Percentiles rank a stretch among this genome's conserved stretches.
Conservation (phyloP, 2,329 filamentous ascomycete genomes). For the Nannizzia gypsea region DNA sequence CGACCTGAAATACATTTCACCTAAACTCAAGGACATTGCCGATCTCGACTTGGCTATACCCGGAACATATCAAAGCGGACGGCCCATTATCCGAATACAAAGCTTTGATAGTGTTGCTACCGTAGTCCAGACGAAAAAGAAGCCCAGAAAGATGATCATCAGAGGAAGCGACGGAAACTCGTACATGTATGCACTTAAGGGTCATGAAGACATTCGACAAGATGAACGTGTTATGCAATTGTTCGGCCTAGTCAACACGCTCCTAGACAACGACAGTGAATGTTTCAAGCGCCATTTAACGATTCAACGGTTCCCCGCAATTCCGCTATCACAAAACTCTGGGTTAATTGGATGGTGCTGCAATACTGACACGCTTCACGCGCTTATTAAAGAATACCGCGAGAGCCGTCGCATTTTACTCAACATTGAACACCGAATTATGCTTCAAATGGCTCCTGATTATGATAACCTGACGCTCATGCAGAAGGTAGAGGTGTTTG, state of each 20-base stretch:
- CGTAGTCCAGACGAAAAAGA: slow-evolving; percentile 94
- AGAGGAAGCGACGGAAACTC: slow-evolving; percentile 77
- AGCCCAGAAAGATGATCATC: slow-evolving; percentile 77
- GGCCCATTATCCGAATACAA: slow-evolving; percentile 69
- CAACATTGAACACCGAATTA: slow-evolving; percentile 98
- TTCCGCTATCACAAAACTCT: slow-evolving; percentile 90
- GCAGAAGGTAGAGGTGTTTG: slow-evolving; percentile 99
- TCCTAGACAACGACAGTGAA: slow-evolving; percentile 86
- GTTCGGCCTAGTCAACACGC: slow-evolving; percentile 92
- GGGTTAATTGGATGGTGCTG: slow-evolving; percentile 93
- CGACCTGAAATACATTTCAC: slow-evolving; percentile 93
- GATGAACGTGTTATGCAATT: slow-evolving; percentile 99
- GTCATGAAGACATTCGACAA: slow-evolving; percentile 98
- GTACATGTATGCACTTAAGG: slow-evolving; percentile 88
- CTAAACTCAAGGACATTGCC: slow-evolving; percentile 72
- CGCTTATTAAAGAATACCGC: slow-evolving; percentile 92
- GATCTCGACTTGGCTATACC: slow-evolving; percentile 91
- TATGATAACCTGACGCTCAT: slow-evolving; percentile 98
- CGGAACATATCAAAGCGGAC: slow-evolving; percentile 75
- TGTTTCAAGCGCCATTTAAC: slow-evolving; percentile 94
- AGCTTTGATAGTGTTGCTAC: slow-evolving; percentile 82
- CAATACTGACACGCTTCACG: slow-evolving; percentile 93
- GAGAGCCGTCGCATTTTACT: slow-evolving; percentile 94
- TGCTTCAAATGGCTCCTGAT: slow-evolving; percentile 99
- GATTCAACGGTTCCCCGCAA: slow-evolving; percentile 92